Evolutionary conservation across 2,329 filamentous ascomycete genomes (phyloP).

Genomic region (Microcyclospora pomicola): DNA sequence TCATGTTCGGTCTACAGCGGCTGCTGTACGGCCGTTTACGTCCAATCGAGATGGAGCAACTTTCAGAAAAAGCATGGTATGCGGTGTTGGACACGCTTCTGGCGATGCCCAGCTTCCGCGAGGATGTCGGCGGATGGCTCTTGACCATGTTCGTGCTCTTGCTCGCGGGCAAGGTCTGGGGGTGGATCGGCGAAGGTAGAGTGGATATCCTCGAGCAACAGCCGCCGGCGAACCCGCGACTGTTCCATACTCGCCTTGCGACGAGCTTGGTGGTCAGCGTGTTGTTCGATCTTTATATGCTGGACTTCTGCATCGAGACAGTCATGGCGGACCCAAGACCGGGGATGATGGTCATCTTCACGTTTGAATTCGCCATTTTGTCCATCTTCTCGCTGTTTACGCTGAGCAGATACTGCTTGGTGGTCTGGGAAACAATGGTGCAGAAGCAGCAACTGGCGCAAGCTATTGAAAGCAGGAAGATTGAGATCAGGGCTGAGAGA

Average conservation of each 20-base stretch:
- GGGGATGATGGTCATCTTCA: conserved; percentile 99
- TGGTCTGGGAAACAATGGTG: conserved; percentile 63
- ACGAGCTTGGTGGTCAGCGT: conserved; percentile 68
- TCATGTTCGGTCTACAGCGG: conserved; percentile 78
- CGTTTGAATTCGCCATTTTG: conserved; percentile 90
- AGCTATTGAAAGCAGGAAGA: conserved; percentile 53
- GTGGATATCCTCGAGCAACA: conserved; percentile 94
- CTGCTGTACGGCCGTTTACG: conserved; percentile 82
- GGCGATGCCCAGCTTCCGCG: conserved; percentile 95
- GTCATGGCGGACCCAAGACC: conserved; percentile 81
- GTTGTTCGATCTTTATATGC: conserved; percentile 64
- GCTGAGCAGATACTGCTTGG: conserved; percentile 61
- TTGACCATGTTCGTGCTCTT: conserved; percentile 91
- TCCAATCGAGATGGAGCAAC: conserved; percentile 87
- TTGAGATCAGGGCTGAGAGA: conserved; percentile 45
- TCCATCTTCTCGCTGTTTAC: conserved; percentile 70
- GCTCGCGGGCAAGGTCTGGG: conserved; percentile 91
- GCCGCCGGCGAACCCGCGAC: conserved; percentile 69
- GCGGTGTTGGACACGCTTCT: conserved; percentile 92
- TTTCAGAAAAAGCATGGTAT: conserved; percentile 97
- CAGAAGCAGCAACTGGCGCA: conserved; percentile 58
- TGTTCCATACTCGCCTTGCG: conserved; percentile 76
- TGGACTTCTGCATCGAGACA: conserved; percentile 66
- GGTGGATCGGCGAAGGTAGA: conserved; percentile 91
- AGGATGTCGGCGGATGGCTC: conserved; percentile 89